A percentile compares a stretch with the other conserved stretches of the same genome.
Evolutionary conservation across 345 rosid genomes (phyloP).

Genomic region (Citrus hindsii): DNA sequence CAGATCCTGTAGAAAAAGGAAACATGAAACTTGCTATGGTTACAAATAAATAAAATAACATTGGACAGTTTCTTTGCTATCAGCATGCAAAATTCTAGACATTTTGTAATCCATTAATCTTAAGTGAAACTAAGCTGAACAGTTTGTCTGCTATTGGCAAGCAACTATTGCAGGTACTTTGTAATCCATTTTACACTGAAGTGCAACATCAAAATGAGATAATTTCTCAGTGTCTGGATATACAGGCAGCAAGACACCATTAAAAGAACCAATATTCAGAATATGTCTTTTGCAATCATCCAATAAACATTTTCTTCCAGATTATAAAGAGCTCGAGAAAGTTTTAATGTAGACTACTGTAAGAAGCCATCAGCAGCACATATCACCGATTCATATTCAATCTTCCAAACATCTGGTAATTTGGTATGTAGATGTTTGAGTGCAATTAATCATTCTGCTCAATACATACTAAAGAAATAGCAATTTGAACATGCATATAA

Average conservation of each 20-base stretch:
- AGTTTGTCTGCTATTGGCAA: not conserved
- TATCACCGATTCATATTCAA: not conserved
- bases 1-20: conserved; percentile 53
- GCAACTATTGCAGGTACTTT: not conserved
- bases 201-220: not conserved
- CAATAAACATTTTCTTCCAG: not conserved
- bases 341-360: not conserved
- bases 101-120: not conserved
- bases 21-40: conserved; percentile 1
- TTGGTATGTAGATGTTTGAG: not conserved
- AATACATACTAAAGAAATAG: not conserved
- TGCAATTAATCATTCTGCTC: not conserved
- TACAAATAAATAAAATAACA: not conserved
- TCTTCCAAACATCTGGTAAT: not conserved
- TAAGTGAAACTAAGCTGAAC: not conserved
- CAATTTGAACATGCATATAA: not conserved
- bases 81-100: not conserved
- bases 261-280: not conserved
- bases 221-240: not conserved
- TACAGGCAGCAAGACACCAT: not conserved
- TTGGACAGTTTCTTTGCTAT: not conserved
- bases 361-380: not conserved
- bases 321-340: not conserved
- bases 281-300: not conserved
- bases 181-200: not conserved